Base-by-base conservation (phyloP, 345 rosid species). In the Brassica nigra region DNA sequence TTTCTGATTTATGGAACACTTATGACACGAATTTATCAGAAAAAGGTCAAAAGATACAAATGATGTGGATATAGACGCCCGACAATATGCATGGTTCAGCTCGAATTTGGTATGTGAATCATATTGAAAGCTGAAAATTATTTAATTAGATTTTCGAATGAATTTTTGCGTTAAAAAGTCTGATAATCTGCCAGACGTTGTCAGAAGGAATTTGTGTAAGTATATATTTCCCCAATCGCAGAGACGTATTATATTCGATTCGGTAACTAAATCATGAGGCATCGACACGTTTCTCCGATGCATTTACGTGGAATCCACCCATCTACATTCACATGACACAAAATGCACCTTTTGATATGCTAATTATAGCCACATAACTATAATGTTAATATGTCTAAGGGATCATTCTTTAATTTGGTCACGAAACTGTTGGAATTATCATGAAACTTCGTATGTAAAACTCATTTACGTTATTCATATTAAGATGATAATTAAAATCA, bases 221-320 rank as follows among this genome's bases (percentile, higher is more conserved):
- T 63, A 74, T 74, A 62, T 68, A 66, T 14, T 15, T 74, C 57
- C 69, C 78, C 78, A 74, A 73, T 79, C 57, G 69, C 27, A 73
- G 64, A 79, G 70, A 68, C 70, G 70, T 74, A 61, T 47, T 33
- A 67, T 79, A 79, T 79, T 79, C 75, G 78, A 68, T 79, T 68
- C 65, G 36, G 75, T 74, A 68, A 68, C 37, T 67, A 68, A 57
- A 66, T 33, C 63, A 14, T 58, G 28, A 58, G n/a, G 3, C 2
- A 14, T 61, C 9, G 82, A 79, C 78, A 73, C 74, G 55, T 79
- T 69, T 79, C 58, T 68, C 30, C 29, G 47, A 68, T 9, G 52
- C 66, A 47, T 31, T 68, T 68, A 61, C 55, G 78, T 79, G 78
- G 78, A 67, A 73, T 73, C 73, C 68, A 78, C 63, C 57, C 74